phyloP scores from a whole-genome alignment of 352 stramenopile genomes.

The Phytophthora gonapodyides region DNA sequence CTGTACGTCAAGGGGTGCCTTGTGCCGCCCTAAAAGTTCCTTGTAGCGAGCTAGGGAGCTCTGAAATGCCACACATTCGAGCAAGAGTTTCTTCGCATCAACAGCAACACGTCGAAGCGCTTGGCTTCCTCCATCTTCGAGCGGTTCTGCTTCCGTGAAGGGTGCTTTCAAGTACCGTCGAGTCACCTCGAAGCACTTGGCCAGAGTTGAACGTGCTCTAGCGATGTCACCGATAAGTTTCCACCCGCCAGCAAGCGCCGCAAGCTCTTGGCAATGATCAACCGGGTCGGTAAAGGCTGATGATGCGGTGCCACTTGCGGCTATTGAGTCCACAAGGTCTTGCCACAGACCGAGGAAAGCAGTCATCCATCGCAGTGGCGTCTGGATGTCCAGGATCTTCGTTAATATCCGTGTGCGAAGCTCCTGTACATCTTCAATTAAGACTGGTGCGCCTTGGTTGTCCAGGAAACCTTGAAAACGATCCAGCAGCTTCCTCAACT shows the following conservation, averaged over 20 bases:
- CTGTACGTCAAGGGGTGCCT: conserved; percentile 27
- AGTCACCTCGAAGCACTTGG: conserved; percentile 21
- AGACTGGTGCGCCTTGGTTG: not conserved
- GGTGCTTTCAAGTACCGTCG: conserved; percentile 12
- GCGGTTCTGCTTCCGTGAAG: not conserved
- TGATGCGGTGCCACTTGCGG: not conserved
- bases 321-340: conserved; percentile 4
- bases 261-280: conserved; percentile 25
- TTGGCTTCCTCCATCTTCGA: conserved; percentile 9
- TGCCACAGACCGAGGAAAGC: conserved; percentile 20
- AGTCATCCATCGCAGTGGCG: conserved; percentile 21
- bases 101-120: conserved; percentile 11
- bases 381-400: conserved; percentile 11
- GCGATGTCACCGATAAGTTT: conserved; percentile 26
- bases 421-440: conserved; percentile 16
- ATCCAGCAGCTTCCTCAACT: conserved; percentile 3
- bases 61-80: conserved; percentile 37
- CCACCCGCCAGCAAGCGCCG: conserved; percentile 20
- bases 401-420: conserved; percentile 16
- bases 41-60: conserved; percentile 13
- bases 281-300: conserved; percentile 1
- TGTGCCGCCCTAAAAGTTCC: conserved; percentile 22
- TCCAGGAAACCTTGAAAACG: conserved; percentile 11
- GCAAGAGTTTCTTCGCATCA: conserved; percentile 24
- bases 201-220: conserved; percentile 12